A percentile compares a stretch with the other conserved stretches of the same genome.
Conservation (phyloP, 306 rosid species). For the Quillaja saponaria region DNA sequence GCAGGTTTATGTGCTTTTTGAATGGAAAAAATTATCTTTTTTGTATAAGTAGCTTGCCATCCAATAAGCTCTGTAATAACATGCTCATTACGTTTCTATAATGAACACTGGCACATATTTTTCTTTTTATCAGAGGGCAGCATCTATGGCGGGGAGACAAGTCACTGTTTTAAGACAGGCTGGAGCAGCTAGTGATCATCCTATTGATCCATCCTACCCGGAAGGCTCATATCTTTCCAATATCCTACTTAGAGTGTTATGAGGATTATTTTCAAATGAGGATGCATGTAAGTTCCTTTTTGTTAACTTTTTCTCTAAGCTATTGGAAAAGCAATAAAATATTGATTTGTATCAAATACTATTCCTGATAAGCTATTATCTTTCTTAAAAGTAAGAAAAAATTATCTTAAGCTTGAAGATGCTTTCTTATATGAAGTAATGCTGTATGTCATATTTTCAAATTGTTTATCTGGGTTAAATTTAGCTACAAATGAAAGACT, state of each 20-base stretch:
- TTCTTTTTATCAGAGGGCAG: conserved; percentile 58
- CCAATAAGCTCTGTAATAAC: too few species aligned
- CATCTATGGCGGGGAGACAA: conserved; percentile 69
- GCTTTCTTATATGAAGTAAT: too few species aligned
- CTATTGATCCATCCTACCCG: conserved; percentile 76
- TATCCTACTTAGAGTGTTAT: conserved; percentile 61
- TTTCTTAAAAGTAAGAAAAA: too few species aligned
- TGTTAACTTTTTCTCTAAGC: conserved; percentile 9
- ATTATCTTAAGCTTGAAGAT: too few species aligned
- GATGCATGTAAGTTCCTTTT: conserved; percentile 10
- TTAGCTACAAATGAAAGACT: too few species aligned
- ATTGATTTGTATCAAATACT: conserved; percentile 1
- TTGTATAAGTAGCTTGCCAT: background rate
- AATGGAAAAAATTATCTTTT: too few species aligned
- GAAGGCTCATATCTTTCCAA: conserved; percentile 87
- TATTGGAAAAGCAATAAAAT: conserved; percentile 13
- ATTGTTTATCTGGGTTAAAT: too few species aligned
- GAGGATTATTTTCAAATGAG: conserved; percentile 20
- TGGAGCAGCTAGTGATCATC: conserved; percentile 86
- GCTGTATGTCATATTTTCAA: too few species aligned
- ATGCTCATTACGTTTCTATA: background rate
- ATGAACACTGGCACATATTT: background rate
- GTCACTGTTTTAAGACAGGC: conserved; percentile 66
- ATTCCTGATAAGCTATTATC: too few species aligned
- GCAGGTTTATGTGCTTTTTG: too few species aligned